phyloP scores from a whole-genome alignment of 2,329 filamentous ascomycete species.

The Alternaria atra region DNA sequence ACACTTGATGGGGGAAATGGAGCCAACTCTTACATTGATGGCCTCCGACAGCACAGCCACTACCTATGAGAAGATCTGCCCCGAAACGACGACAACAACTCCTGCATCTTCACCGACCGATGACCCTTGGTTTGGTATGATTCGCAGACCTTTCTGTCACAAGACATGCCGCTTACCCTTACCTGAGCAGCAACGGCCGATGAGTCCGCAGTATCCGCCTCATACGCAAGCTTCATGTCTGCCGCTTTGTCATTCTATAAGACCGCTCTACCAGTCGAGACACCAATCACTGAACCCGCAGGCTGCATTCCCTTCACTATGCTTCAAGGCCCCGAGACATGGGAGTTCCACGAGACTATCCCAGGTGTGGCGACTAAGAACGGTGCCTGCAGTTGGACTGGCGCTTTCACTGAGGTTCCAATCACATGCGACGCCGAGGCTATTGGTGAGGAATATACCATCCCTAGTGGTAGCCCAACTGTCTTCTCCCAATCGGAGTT shows the following conservation, averaged over 20 bases:
- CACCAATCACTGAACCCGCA: too few relatives aligned
- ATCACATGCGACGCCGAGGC: constrained; percentile 10
- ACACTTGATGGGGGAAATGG: background rate
- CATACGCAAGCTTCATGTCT: too few relatives aligned
- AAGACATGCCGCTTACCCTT: too few relatives aligned
- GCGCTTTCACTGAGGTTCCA: constrained; percentile 8
- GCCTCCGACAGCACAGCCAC: constrained; percentile 14
- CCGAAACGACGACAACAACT: background rate
- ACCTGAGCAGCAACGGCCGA: too few relatives aligned
- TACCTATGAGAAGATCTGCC: constrained; percentile 11
- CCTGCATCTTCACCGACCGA: background rate
- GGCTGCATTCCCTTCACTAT: background rate
- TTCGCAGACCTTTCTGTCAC: too few relatives aligned
- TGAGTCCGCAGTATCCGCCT: too few relatives aligned
- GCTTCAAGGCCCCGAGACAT: constrained; percentile 16
- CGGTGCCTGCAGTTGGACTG: constrained; percentile 15
- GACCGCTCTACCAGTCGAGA: too few relatives aligned
- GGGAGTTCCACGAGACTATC: constrained; percentile 1
- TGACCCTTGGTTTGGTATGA: too few relatives aligned
- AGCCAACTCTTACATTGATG: constrained; percentile 1
- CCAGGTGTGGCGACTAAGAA: background rate
- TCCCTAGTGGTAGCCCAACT: background rate
- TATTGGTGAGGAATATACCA: background rate
- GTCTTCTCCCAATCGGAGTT: constrained; percentile 3
- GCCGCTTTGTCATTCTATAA: too few relatives aligned